Evolutionary conservation across 1,139 yeast species (phyloP), one percentile per base, ranked within the genome.

Genomic region (Hanseniaspora gamundiae): DNA sequence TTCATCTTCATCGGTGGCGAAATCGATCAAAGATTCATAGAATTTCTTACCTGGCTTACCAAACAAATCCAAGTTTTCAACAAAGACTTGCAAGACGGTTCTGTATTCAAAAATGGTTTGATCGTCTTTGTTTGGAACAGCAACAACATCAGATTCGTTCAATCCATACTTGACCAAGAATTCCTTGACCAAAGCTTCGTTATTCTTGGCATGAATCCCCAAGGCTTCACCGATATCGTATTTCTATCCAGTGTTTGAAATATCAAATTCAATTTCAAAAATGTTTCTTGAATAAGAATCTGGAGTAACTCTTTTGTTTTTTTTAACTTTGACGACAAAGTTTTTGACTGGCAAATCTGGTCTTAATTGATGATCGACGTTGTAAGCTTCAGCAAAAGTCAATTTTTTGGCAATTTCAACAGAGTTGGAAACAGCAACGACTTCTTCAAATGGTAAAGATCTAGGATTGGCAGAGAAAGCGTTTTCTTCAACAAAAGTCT

Each of bases 1-100:
- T 58, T 88, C 88, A 47, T 68, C 69, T 38, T 73, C 80, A 53
- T 86, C 82, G 19, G 76, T 65, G 11, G 95, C 94, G 64, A 62
- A 84, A 43, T 71, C 74, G 27, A 88, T 79, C 58, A 91, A 73
- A 2, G 82, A 63, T 65, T 88, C 97, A 64, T 84, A 88, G 66
- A 91, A 91, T 63, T 87, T 76, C 75, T 91, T 91, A 46, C 95
- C 94, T 46, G 96, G 96, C 61, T 87, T 88, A 55, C 98, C 98
- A 54, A 88, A 80, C 52, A 91, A 66, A 61, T 91, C 98, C 48
- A 87, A 65, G 52, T 81, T 82, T 48, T 88, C 95, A 44, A 74
- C 65, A 55, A 87, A 74, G 1, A 82, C 76, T 61, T 87, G 96
- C 65, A 79, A 75, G 17, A 84, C 81, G 16, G 96, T 83, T 66